Evolutionary conservation across 2,329 filamentous ascomycete genomes (phyloP), one percentile per base, ranked within the genome.

Genomic region (Cryphonectria japonica): DNA sequence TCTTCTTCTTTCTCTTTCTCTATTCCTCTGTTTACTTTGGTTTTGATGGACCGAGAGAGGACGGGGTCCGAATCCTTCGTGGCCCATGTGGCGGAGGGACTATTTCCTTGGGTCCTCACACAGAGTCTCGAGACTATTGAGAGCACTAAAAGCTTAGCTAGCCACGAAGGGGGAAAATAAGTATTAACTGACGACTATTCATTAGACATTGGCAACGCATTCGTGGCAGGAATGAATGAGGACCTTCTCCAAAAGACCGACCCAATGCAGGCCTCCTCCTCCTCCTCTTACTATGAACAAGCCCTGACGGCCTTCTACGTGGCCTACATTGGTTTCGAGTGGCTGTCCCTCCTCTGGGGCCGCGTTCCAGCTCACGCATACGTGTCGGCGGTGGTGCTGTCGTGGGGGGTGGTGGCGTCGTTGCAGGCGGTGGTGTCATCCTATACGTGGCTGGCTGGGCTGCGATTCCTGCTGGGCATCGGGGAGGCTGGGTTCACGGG

Each of bases 321-420:
- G 54, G 82, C 88, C 37, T 91, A 91, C 79, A 89, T 91, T 67
- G 79, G 78, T 52, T 91, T 90, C 73, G 89, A 91, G 78, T 91
- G 88, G 88, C 88, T 91, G 86, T 85, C 87, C 5, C 79, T 91
- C 46, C 82, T 91, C 34, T 91, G 88, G 87, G 84, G 84, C 74
- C 71, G 89, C 63, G 78, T 90, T 32, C 88, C 89, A 1, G 86
- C 89, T 8, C 89, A 91, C 76, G 83, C 87, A 71, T 89, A 89
- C 76, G 84, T 90, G 3, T 82, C 84, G 43, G 72, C 84, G 46
- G 87, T 92, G 73, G 93, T 97, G 19, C 83, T 92, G 50, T 89
- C 89, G 2, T 97, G 94, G 94, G 94, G 95, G 19, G 78, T 94
- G 14, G 82, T 92, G 19, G 93, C 94, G 1, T 94, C 92, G 11